Conservation (phyloP, 441 rosid species). For the Euphorbia schlechtendalii region DNA sequence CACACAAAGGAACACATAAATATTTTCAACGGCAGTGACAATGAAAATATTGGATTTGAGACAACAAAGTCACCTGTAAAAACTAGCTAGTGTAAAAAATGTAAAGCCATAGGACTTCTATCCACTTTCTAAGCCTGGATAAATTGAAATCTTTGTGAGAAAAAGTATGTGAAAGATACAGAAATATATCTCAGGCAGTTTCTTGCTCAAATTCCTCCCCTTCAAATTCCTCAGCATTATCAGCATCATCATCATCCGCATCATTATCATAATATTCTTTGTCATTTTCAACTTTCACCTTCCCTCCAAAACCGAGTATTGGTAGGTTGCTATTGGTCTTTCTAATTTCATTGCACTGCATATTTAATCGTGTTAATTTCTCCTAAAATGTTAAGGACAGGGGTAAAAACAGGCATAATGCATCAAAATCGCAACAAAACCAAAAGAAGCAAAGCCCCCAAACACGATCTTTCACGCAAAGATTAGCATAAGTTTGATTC, state of each 20-base stretch:
- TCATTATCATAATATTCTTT: constrained; percentile 80
- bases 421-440: neutral
- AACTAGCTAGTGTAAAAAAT: neutral
- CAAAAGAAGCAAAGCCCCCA: neutral
- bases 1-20: neutral
- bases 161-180: neutral
- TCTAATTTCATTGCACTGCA: constrained; percentile 74
- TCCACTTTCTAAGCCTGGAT: neutral
- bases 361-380: neutral
- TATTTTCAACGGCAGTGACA: neutral
- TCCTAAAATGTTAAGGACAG: neutral
- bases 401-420: neutral
- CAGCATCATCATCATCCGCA: constrained; percentile 79
- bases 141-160: neutral
- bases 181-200: constrained; percentile 39
- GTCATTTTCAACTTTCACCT: constrained; percentile 47
- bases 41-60: neutral
- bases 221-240: constrained; percentile 85
- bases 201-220: constrained; percentile 95
- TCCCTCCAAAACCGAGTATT: constrained; percentile 45
- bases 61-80: neutral
- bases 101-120: neutral
- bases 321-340: constrained; percentile 52
- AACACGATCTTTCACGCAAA: neutral
- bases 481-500: neutral